phyloP scores from a whole-genome alignment of 805 yeast genomes.

The Clavispora fructus region DNA sequence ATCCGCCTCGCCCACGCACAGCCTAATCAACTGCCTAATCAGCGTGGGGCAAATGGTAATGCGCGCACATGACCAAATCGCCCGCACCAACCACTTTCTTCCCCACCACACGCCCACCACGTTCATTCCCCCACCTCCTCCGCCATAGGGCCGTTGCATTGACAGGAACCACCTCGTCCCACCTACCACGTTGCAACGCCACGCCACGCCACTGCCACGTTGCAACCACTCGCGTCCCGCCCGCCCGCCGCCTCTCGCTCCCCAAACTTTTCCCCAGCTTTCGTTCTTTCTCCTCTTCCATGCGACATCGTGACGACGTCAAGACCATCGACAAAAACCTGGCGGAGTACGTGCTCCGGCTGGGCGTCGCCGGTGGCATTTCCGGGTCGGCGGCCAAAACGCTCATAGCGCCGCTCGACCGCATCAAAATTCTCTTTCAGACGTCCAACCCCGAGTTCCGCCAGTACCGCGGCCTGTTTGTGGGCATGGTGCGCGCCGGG shows the following conservation, averaged over 20 bases:
- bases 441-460: constrained; percentile 87
- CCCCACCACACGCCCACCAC: no score
- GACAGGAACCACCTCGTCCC: no score
- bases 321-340: constrained; percentile 59
- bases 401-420: constrained; percentile 88
- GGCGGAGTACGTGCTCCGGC: constrained; percentile 69
- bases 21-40: no score
- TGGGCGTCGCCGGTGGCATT: constrained; percentile 90
- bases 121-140: no score
- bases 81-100: no score
- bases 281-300: not conserved
- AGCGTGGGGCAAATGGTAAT: no score
- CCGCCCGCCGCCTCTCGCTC: not conserved
- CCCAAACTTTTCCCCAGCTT: not conserved
- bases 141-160: no score
- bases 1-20: no score
- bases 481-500: constrained; percentile 73
- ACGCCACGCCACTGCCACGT: not conserved
- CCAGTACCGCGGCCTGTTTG: constrained; percentile 72
- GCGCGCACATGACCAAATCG: not conserved
- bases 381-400: constrained; percentile 98
- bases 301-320: constrained; percentile 5
- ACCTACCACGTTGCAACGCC: not conserved
- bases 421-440: constrained; percentile 92
- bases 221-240: not conserved